These are phyloP conservation scores for Boletus fagicola DNA, from an alignment of 768 basidiomycete species.

Conservation along the genomic window DNA sequence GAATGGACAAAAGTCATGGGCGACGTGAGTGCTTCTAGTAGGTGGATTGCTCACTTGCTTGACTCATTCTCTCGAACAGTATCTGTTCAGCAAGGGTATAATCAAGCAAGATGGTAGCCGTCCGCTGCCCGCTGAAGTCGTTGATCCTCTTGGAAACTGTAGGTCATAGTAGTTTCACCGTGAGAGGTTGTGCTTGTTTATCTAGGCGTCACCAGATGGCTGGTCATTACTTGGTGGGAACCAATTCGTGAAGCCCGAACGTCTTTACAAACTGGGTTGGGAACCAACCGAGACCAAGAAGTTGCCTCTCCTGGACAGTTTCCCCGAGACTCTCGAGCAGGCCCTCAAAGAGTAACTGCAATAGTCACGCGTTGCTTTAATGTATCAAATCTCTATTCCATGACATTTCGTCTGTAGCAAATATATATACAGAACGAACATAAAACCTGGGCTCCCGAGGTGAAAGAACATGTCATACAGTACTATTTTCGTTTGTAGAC, in stretches of 20 bases:
- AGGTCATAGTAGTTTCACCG: conserved; percentile 14
- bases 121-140: conserved; percentile 34
- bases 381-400: conserved; percentile 1
- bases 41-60: not conserved
- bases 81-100: conserved; percentile 36
- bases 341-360: conserved; percentile 10
- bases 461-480: conserved; percentile 3
- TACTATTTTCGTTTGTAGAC: not conserved
- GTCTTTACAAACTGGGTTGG: conserved; percentile 42
- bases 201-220: conserved; percentile 28
- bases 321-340: conserved; percentile 32
- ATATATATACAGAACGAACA: conserved; percentile 9
- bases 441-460: not conserved
- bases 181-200: not conserved
- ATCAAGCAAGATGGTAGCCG: conserved; percentile 33
- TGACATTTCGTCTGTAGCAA: not conserved
- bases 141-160: conserved; percentile 41
- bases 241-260: conserved; percentile 34
- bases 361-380: not conserved
- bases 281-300: conserved; percentile 31
- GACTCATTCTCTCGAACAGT: conserved; percentile 18
- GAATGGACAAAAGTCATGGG: conserved; percentile 37
- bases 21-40: conserved; percentile 29
- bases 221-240: conserved; percentile 44
- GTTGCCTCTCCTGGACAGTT: conserved; percentile 26